A percentile compares a stretch with the other conserved stretches of the same genome.
Conservation (phyloP, 441 rosid species). For the Geranium incanum region DNA sequence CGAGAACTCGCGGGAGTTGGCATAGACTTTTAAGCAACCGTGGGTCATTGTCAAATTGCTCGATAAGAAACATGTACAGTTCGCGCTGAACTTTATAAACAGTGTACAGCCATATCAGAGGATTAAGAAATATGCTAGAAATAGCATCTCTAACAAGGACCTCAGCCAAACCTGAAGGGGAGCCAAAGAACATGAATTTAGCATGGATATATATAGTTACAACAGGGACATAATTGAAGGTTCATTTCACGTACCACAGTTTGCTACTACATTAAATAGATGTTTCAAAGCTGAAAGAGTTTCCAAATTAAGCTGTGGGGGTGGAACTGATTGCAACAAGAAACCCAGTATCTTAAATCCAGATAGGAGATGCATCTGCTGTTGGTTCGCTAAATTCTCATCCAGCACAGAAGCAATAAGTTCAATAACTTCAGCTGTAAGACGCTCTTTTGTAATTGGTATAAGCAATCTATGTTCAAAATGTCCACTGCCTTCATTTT, state of each 20-base stretch:
- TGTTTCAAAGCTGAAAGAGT: conserved; percentile 89
- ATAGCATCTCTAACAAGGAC: conserved; percentile 81
- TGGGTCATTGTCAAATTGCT: conserved; percentile 85
- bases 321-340: conserved; percentile 86
- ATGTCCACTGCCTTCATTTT: conserved; percentile 47
- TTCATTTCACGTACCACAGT: conserved; percentile 53
- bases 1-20: conserved; percentile 74
- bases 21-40: conserved; percentile 72
- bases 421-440: conserved; percentile 90
- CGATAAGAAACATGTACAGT: conserved; percentile 88
- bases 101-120: conserved; percentile 82
- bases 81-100: conserved; percentile 88
- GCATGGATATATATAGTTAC: background rate
- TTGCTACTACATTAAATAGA: conserved; percentile 65
- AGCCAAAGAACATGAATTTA: conserved; percentile 11
- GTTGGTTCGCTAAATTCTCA: conserved; percentile 91
- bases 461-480: conserved; percentile 47
- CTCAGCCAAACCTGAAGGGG: conserved; percentile 64
- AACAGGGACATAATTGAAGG: conserved; percentile 8
- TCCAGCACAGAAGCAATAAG: conserved; percentile 94
- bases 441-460: conserved; percentile 69
- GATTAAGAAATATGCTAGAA: conserved; percentile 85
- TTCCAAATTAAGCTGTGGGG: conserved; percentile 86
- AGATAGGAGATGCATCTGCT: conserved; percentile 94
- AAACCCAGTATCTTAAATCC: conserved; percentile 92